Conservation (phyloP, 139 green algal species). For the Parachlorella kessleri region DNA sequence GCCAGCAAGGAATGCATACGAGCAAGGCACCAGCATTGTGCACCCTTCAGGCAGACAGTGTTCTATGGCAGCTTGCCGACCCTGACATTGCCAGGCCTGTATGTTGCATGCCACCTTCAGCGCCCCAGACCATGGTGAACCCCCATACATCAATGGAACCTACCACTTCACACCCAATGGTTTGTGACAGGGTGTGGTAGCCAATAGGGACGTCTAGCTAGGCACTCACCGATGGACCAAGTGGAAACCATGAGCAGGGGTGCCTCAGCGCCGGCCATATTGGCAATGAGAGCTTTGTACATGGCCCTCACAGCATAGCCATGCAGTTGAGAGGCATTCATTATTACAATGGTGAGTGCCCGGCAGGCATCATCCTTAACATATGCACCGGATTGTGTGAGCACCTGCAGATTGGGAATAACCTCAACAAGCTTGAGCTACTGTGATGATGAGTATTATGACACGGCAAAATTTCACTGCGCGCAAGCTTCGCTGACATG, state of each 20-base stretch:
- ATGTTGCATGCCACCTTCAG: too few species aligned
- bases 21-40: too few species aligned
- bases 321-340: constrained; percentile 88
- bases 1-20: too few species aligned
- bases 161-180: background rate
- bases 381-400: constrained; percentile 73
- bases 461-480: too few species aligned
- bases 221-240: constrained; percentile 86
- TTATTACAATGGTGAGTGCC: constrained; percentile 85
- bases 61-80: too few species aligned
- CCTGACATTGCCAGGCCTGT: too few species aligned
- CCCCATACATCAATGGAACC: background rate
- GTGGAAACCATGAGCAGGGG: constrained; percentile 61
- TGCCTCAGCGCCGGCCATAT: constrained; percentile 29
- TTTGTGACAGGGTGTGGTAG: background rate
- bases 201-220: background rate
- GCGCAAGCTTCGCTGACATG: too few species aligned
- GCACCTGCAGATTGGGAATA: too few species aligned
- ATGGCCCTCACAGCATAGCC: constrained; percentile 67
- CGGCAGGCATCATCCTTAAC: constrained; percentile 87
- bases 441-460: too few species aligned
- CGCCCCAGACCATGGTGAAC: background rate
- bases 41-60: too few species aligned
- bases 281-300: constrained; percentile 42
- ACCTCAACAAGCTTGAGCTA: too few species aligned